Base-by-base conservation (phyloP, 345 rosid genomes). In the Citrus hindsii region DNA sequence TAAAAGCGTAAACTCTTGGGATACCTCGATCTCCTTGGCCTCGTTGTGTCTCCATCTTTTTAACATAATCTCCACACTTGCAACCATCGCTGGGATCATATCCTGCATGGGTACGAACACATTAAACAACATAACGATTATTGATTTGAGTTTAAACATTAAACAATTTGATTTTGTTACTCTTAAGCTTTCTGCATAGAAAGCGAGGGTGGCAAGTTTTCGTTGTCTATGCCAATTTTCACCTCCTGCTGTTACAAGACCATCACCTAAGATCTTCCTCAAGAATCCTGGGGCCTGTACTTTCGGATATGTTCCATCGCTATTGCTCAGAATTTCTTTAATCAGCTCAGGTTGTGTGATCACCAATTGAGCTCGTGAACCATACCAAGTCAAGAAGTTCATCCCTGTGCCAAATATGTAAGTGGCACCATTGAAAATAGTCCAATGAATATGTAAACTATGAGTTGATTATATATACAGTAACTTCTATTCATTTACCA, bases 131-230 rank as follows among this genome's bases (percentile, higher is more conserved):
- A 42, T 3, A 42, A 42, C 13, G 48, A 42, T 42, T 9, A 10
- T 1, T 3, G 48, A 42, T 42, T 42, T 42, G 48, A 42, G 48
- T 42, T 42, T 9, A 42, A 42, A 42, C 14, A 42, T 9, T 55
- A 37, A n/a, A 25, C 18, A 61, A 7, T 42, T 42, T 42, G 10
- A 42, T 42, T 22, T 27, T 7, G 10, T 61, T 61, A 33, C 37
- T 33, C 37, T 33, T 33, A 88, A 80, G 82, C 82, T 64, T 30
- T 90, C 86, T 9, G 84, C 83, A 80, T 85, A 85, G 77, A 90
- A 90, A 56, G 87, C 87, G 28, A 83, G 79, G 69, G 83, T 86
- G 35, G 91, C 88, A 33, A 88, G 74, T 77, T 85, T 86, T 28
- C 87, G 88, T 32, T 73, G 75, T 75, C 68, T 88, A 1, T 18